Evolutionary conservation across 2,329 filamentous ascomycete species (phyloP), one percentile per base, ranked within the genome.

Genomic region (Claviceps arundinis): DNA sequence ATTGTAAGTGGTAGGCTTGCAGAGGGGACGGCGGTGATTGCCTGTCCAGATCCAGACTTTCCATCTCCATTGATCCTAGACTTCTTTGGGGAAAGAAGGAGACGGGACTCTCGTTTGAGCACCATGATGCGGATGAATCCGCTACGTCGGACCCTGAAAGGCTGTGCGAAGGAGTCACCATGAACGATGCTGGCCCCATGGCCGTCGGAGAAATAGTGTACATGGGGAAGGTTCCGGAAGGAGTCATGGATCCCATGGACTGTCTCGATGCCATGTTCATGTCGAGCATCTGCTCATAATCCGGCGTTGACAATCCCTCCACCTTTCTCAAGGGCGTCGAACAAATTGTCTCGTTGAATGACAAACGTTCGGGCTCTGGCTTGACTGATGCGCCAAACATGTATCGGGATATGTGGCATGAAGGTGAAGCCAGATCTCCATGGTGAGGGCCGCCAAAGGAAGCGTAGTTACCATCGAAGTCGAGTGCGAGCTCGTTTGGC

Each of bases 141-240:
- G 64, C 64, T 37, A 67, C 62, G 47, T 70, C 69, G 16, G 69
- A 70, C 42, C 62, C 67, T 4, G 68, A 66, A 30, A 70, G 60
- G 56, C 67, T 69, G 50, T 68, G 65, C 2, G 67, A 68, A 7
- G 67, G 67, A 34, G 67, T 68, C 64, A 70, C 68, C 63, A 68
- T 68, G 57, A 68, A 69, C 5, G 67, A 62, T 8, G 60, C 53
- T 2, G 64, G 57, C 2, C 61, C 64, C 48, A 69, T 63, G 30
- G 62, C 56, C 9, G 62, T 59, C 1, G 65, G 65, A 8, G 66
- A 68, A 49, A 68, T 62, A 16, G 58, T 60, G 53, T 69, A 66
- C 59, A 69, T 62, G 57, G 62, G 60, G 41, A 67, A 67, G 1
- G 64, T 60, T 54, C 62, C 64, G 37, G 66, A 65, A 4, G 67